Percentiles rank a stretch among this genome's conserved stretches.
Conservation (phyloP, 108 stramenopile species). For the Cyclotella cryptica region DNA sequence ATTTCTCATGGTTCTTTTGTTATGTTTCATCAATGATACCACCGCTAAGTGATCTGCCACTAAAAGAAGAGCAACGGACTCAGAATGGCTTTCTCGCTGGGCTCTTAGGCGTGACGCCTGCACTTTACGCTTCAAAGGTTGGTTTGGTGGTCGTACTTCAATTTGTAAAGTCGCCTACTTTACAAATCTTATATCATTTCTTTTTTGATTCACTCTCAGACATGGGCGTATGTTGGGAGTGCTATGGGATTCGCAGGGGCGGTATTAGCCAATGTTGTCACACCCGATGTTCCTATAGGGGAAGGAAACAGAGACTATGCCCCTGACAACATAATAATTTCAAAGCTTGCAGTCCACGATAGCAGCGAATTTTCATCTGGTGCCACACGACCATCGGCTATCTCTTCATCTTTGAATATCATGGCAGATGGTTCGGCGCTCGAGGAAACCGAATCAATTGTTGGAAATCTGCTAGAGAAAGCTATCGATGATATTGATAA, state of each 20-base stretch:
- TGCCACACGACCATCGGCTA: slow-evolving; percentile 12
- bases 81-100: neutral
- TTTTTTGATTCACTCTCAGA: neutral
- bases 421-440: neutral
- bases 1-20: neutral
- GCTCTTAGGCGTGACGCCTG: slow-evolving; percentile 6
- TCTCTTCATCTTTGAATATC: slow-evolving; percentile 10
- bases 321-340: neutral
- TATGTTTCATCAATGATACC: neutral
- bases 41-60: neutral
- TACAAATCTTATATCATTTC: neutral
- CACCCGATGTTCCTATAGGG: neutral
- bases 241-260: slow-evolving; percentile 14
- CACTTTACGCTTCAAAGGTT: slow-evolving; percentile 8
- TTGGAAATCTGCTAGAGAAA: slow-evolving; percentile 8
- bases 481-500: slow-evolving; percentile 17
- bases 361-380: neutral
- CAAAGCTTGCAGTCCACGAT: neutral
- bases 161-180: neutral
- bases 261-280: neutral
- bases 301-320: neutral
- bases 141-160: neutral
- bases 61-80: neutral
- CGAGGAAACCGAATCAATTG: slow-evolving; percentile 15
- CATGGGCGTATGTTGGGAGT: slow-evolving; percentile 3